Base-by-base conservation (phyloP, 805 yeast genomes). In the Ogataea naganishii region DNA sequence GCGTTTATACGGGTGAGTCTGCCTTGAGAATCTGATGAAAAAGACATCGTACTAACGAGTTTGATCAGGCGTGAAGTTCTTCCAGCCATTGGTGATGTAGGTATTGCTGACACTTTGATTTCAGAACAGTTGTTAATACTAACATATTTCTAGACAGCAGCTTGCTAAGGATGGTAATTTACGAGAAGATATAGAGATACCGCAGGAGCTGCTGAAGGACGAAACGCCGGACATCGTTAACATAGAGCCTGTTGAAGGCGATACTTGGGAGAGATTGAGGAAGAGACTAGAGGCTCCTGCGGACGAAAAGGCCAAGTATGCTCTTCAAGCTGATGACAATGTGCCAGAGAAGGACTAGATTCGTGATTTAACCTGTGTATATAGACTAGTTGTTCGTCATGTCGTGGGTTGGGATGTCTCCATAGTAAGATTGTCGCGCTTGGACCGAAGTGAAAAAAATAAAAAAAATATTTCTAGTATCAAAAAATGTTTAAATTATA, bases 1-100 rank as follows among this genome's bases (percentile, higher is more conserved):
- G 76, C 3, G 57, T 66, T 3, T 69, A 66, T 41, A 59, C 68
- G 13, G 67, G 67, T 31, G 39, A 18, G 52, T 37, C 4, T 12
- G 9, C 12, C 15, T 2, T 14, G 24, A 9, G 6, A 15, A 13
- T 17, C 13, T 16, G 12, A 17, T 19, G 28, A 20, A 14, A 20
- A 25, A 7, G n/a, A n/a, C n/a, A n/a, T n/a, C n/a, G n/a, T n/a
- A n/a, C n/a, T n/a, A n/a, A n/a, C n/a, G n/a, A n/a, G n/a, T n/a
- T n/a, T 9, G 5, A 12, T 6, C 17, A 53, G 83, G 82, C 3
- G 54, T 72, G 33, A 72, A 67, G 46, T 81, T 81, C 54, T 81
- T 83, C 61, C 77, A 77, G 41, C 94, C 94, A 2, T 50, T 81
- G 12, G 68, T 81, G 3, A 66, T 80, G 76, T 70, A 60, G 45